These are phyloP conservation scores for Prinsepia uniflora DNA, from an alignment of 306 rosid genomes.

Conservation along the genomic window DNA sequence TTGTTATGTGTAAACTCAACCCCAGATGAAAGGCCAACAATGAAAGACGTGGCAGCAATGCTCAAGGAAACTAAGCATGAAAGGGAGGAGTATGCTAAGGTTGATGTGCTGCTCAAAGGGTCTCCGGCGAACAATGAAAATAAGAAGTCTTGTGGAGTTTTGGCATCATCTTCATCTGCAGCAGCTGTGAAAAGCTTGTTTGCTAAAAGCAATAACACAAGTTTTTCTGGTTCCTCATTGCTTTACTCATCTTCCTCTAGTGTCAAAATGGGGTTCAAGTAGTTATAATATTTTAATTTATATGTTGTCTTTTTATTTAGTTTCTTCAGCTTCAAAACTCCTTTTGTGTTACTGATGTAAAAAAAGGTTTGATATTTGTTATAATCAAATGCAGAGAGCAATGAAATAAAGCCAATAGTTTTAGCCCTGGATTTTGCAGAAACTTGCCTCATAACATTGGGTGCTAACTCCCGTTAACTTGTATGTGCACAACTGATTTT, in stretches of 20 bases:
- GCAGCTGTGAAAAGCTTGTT: slow-evolving; percentile 42
- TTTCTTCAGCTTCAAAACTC: slow-evolving; percentile 15
- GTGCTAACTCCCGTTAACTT: no score
- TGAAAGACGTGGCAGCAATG: slow-evolving; percentile 94
- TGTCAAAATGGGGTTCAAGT: slow-evolving; percentile 30
- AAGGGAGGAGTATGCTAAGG: slow-evolving; percentile 81
- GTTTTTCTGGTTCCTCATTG: slow-evolving; percentile 66
- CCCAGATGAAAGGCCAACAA: slow-evolving; percentile 87
- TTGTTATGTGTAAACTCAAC: slow-evolving; percentile 70
- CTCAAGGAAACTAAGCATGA: slow-evolving; percentile 79
- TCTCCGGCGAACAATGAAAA: slow-evolving; percentile 48
- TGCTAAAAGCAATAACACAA: slow-evolving; percentile 53
- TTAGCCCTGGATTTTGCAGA: slow-evolving; percentile 1
- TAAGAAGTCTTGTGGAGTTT: slow-evolving; percentile 33
- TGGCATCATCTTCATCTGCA: slow-evolving; percentile 50
- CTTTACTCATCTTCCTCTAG: slow-evolving; percentile 38
- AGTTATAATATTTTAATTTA: background rate
- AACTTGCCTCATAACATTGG: background rate
- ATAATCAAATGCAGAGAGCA: slow-evolving; percentile 15
- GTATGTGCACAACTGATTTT: no score
- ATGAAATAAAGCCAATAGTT: slow-evolving; percentile 14
- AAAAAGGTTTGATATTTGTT: slow-evolving; percentile 26
- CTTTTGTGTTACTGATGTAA: slow-evolving; percentile 28
- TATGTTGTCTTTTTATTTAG: slow-evolving; percentile 5
- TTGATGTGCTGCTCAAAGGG: slow-evolving; percentile 73